phyloP scores from a whole-genome alignment of 768 basidiomycete species.

The Jaapia argillacea region DNA sequence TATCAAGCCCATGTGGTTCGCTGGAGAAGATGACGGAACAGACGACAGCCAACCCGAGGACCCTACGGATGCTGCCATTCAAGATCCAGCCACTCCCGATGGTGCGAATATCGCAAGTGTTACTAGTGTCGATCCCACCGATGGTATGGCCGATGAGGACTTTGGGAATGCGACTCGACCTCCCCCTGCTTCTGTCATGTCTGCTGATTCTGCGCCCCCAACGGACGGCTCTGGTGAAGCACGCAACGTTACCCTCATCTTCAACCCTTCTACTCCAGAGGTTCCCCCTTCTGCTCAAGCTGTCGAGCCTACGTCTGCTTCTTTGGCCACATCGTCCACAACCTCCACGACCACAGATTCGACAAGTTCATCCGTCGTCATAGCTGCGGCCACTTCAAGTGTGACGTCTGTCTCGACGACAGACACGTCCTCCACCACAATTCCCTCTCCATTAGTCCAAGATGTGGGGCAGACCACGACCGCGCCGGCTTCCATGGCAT shows the following conservation, averaged over 20 bases:
- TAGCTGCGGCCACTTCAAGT: slow-evolving; percentile 8
- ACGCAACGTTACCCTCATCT: slow-evolving; percentile 44
- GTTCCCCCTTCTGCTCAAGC: slow-evolving; percentile 10
- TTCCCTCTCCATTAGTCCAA: too few species aligned
- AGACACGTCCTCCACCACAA: too few species aligned
- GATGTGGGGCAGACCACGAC: too few species aligned
- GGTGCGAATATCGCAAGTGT: neutral
- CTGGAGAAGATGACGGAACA: slow-evolving; percentile 17
- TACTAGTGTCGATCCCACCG: neutral
- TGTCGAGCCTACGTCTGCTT: slow-evolving; percentile 2
- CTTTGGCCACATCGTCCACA: slow-evolving; percentile 3
- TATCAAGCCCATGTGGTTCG: slow-evolving; percentile 44
- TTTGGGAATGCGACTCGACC: slow-evolving; percentile 13
- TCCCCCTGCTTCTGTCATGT: slow-evolving; percentile 8
- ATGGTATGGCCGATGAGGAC: slow-evolving; percentile 5
- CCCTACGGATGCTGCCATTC: neutral
- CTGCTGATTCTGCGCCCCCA: slow-evolving; percentile 6
- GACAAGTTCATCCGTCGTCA: slow-evolving; percentile 3
- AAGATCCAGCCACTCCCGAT: neutral
- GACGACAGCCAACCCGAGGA: slow-evolving; percentile 8
- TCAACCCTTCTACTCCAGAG: slow-evolving; percentile 30
- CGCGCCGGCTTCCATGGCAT: slow-evolving; percentile 1
- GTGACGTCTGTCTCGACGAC: slow-evolving; percentile 6
- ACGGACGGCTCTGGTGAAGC: slow-evolving; percentile 3
- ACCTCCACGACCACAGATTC: slow-evolving; percentile 3